Evolutionary conservation across 2,329 filamentous ascomycete genomes (phyloP).

Genomic region (Colletotrichum orbiculare): DNA sequence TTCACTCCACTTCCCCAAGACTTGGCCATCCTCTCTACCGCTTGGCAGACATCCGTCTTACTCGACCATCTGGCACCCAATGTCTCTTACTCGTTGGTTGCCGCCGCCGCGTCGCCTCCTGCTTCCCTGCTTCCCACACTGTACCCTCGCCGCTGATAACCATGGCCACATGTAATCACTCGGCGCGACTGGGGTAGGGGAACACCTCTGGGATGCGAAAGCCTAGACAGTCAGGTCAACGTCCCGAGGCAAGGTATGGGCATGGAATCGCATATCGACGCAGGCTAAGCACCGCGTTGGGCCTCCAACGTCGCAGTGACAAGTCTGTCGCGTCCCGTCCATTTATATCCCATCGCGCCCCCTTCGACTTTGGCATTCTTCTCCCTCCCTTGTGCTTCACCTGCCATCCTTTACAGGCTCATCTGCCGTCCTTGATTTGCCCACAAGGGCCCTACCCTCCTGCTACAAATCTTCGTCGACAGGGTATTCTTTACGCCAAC

Average conservation of each 20-base stretch:
- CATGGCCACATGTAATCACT: conserved; percentile 20
- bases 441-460: conserved; percentile 4
- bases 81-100: conserved; percentile 18
- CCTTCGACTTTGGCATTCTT: conserved; percentile 12
- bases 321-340: conserved; percentile 1
- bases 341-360: conserved; percentile 25
- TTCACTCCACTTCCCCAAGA: conserved; percentile 34
- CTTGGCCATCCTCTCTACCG: conserved; percentile 32
- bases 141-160: conserved; percentile 31
- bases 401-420: conserved; percentile 8
- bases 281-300: conserved; percentile 5
- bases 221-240: background rate
- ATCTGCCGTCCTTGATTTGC: conserved; percentile 5
- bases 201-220: too few relatives aligned
- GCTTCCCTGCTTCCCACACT: conserved; percentile 3
- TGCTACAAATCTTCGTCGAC: background rate
- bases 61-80: background rate
- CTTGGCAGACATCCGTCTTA: conserved; percentile 28
- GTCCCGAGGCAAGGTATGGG: conserved; percentile 5
- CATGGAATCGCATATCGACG: conserved; percentile 8
- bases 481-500: too few relatives aligned
- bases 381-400: conserved; percentile 16
- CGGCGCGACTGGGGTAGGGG: conserved; percentile 9
- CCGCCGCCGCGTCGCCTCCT: conserved; percentile 4
- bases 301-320: background rate